Base-by-base conservation (phyloP, 352 stramenopile species). In the Phytophthora uliginosa region DNA sequence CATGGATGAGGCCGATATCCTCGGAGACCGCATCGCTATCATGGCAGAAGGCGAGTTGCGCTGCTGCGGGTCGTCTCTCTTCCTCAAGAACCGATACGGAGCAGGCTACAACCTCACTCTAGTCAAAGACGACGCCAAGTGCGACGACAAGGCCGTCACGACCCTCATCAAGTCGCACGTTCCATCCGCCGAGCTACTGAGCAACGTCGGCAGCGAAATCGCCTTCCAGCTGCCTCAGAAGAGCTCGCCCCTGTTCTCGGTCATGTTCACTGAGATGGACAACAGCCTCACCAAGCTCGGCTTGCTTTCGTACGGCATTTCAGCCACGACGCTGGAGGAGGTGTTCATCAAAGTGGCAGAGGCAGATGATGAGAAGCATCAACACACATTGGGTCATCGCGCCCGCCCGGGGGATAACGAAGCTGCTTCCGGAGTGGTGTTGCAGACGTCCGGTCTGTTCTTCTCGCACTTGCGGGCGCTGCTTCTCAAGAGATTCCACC, bases 1-100 rank as follows among this genome's bases (percentile, higher is more conserved):
- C 69, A 98, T 99, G 95, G 94, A 98, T 59, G 94, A 98, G 80
- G 90, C 91, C 2, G 89, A 98, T 61, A 79, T 95, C n/a, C 74
- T 98, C 17, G 85, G 84, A 1, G 90, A 97, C 45, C 84, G 86
- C 18, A 93, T 97, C 38, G 24, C 79, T 20, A 48, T 48, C 59
- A 91, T 96, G 85, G 78, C 89, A 1, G 78, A 95, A 13, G 90
- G 95, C 10, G 47, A 85, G 20, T 55, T 89, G 17, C 75, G 76
- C 20, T 91, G 81, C 66, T 81, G 77, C 62, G 84, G 76, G 13
- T 90, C 83, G 9, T 86, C 85, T 15, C 66, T 94, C 9, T 95
- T 90, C 55, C 70, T 96, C 31, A 96, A 96, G 78, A 88, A 86
- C 45, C 69, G 74, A 15, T 90, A 78, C 60, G 84, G 84, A 12